Conservation (phyloP, 2,329 filamentous ascomycete species). For the Clonostachys rosea region DNA sequence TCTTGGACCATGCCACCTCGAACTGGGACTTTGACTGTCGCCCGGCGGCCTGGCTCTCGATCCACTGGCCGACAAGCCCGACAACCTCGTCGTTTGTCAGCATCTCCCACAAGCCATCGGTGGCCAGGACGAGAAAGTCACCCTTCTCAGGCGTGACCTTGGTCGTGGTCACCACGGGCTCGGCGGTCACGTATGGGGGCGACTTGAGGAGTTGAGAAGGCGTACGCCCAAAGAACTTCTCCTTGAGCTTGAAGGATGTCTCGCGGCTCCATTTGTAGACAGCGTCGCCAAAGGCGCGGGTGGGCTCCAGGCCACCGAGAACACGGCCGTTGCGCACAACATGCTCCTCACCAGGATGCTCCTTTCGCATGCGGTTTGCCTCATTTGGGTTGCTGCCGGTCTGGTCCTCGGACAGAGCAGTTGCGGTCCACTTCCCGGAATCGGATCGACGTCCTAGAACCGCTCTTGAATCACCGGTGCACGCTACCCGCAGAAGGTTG, state of each 20-base stretch:
- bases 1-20: conserved; percentile 61
- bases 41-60: conserved; percentile 67
- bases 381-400: conserved; percentile 87
- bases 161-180: conserved; percentile 90
- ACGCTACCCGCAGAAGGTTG: conserved; percentile 87
- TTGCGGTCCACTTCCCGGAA: conserved; percentile 90
- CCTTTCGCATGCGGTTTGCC: conserved; percentile 72
- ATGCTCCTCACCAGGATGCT: conserved; percentile 84
- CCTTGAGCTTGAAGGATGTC: conserved; percentile 75
- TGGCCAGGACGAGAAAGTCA: conserved; percentile 94
- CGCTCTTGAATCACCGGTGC: conserved; percentile 93
- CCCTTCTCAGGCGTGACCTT: conserved; percentile 84
- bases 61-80: conserved; percentile 93
- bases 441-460: conserved; percentile 75
- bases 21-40: conserved; percentile 57
- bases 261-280: conserved; percentile 94
- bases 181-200: conserved; percentile 94
- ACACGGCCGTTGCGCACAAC: conserved; percentile 88
- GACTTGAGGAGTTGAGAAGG: conserved; percentile 77
- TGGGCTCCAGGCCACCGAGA: conserved; percentile 86
- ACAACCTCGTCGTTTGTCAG: conserved; percentile 97
- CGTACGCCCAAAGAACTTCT: conserved; percentile 81
- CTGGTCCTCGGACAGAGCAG: conserved; percentile 85
- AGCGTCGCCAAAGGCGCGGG: conserved; percentile 91
- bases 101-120: conserved; percentile 98